Percentiles rank a stretch among this genome's conserved stretches.
Conservation (phyloP, 73 alveolate species). For the Tetrahymena malaccensis region DNA sequence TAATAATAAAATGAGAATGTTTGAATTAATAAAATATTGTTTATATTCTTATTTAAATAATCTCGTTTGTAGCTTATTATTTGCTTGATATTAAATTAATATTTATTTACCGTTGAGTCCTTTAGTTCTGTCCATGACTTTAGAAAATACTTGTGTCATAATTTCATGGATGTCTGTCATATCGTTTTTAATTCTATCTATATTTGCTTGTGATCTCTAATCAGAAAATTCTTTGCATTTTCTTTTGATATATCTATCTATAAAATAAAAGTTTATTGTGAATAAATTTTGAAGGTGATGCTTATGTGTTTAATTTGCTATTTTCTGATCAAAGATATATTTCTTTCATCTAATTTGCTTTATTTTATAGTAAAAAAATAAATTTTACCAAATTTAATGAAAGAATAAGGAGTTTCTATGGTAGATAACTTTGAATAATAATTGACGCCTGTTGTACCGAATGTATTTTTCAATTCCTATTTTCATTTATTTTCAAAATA, state of each 20-base stretch:
- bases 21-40: no score
- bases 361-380: background rate
- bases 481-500: background rate
- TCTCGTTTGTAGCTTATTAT: background rate
- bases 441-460: background rate
- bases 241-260: background rate
- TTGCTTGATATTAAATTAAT: background rate
- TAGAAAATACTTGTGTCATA: background rate
- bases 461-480: background rate
- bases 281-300: background rate
- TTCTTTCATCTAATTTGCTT: background rate
- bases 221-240: background rate
- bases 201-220: background rate
- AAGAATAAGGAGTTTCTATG: background rate
- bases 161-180: background rate
- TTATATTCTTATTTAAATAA: no score
- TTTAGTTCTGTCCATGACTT: background rate
- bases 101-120: background rate
- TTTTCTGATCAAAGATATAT: background rate
- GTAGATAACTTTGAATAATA: background rate
- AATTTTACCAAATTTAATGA: background rate
- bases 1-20: no score
- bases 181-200: background rate
- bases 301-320: background rate
- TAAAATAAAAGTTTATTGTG: background rate